These are phyloP conservation scores for Solanum pinnatisectum DNA, from an alignment of 257 asterid species.

Conservation along the genomic window DNA sequence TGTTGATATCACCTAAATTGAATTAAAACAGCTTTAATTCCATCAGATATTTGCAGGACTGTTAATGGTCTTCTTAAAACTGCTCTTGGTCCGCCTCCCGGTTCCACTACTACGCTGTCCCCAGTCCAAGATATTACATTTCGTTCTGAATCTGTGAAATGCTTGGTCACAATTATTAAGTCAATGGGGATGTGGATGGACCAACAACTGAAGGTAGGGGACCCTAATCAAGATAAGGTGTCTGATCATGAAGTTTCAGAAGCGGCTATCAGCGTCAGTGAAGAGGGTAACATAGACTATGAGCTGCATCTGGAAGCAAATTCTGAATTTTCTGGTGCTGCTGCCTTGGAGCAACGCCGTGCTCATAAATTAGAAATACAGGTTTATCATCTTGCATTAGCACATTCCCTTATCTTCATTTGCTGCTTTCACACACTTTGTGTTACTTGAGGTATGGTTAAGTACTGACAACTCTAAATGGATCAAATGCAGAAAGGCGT, in stretches of 20 bases:
- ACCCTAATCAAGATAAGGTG: slow-evolving; percentile 29
- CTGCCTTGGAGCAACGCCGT: slow-evolving; percentile 90
- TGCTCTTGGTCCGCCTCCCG: slow-evolving; percentile 96
- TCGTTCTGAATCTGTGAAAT: slow-evolving; percentile 94
- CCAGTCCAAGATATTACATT: slow-evolving; percentile 88
- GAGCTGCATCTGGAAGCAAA: slow-evolving; percentile 64
- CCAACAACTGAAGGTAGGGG: slow-evolving; percentile 87
- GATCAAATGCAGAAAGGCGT: slow-evolving; percentile 82
- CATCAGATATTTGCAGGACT: slow-evolving; percentile 73
- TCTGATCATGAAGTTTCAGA: slow-evolving; percentile 59
- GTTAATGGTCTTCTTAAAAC: slow-evolving; percentile 96
- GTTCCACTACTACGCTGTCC: slow-evolving; percentile 78
- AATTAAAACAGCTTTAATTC: slow-evolving; percentile 29
- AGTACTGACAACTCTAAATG: slow-evolving; percentile 16
- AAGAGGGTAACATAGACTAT: slow-evolving; percentile 59
- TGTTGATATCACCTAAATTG: slow-evolving; percentile 8
- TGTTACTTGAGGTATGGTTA: neutral
- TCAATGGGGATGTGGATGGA: slow-evolving; percentile 99
- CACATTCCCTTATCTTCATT: neutral
- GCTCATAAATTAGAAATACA: slow-evolving; percentile 91
- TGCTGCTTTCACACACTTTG: neutral
- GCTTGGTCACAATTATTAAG: slow-evolving; percentile 78
- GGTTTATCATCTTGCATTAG: slow-evolving; percentile 30
- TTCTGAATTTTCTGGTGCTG: slow-evolving; percentile 65
- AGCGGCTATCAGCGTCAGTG: slow-evolving; percentile 22